Percentiles rank a stretch among this genome's conserved stretches.
phyloP scores from a whole-genome alignment of 2,329 filamentous ascomycete genomes.

The Neofusicoccum umdonicola region DNA sequence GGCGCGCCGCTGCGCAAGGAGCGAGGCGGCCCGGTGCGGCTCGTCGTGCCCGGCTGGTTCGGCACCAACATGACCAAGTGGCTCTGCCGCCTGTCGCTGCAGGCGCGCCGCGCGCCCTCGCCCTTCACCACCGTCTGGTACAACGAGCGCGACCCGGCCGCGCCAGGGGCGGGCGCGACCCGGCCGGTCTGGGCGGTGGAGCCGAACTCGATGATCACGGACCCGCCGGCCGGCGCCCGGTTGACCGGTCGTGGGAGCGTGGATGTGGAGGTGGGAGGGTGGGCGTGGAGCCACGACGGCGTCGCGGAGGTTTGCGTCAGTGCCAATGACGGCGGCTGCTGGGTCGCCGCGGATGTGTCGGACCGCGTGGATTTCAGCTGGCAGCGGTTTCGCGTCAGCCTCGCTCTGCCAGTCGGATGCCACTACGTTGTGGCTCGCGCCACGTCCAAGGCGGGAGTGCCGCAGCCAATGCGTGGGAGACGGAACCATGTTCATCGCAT shows the following conservation, averaged over 20 bases:
- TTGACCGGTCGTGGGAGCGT: background rate
- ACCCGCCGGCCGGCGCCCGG: slow-evolving; percentile 20
- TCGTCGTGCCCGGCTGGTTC: slow-evolving; percentile 34
- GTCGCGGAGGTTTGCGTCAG: slow-evolving; percentile 25
- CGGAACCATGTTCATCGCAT: slow-evolving; percentile 28
- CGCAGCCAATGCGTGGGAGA: slow-evolving; percentile 24
- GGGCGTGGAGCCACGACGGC: slow-evolving; percentile 28
- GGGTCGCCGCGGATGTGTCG: slow-evolving; percentile 10
- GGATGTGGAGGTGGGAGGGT: slow-evolving; percentile 22
- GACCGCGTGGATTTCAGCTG: slow-evolving; percentile 18
- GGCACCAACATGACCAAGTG: slow-evolving; percentile 35
- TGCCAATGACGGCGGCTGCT: slow-evolving; percentile 20
- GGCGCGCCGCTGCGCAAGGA: slow-evolving; percentile 23
- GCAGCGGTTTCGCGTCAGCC: slow-evolving; percentile 12
- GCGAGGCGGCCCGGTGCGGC: slow-evolving; percentile 30
- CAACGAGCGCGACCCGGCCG: slow-evolving; percentile 23
- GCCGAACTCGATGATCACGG: slow-evolving; percentile 29
- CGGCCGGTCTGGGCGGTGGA: slow-evolving; percentile 29
- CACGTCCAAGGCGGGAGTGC: slow-evolving; percentile 16
- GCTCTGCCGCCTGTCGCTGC: slow-evolving; percentile 27
- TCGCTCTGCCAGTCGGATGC: background rate
- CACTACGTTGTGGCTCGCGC: slow-evolving; percentile 19
- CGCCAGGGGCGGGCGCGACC: background rate
- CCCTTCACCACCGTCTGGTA: slow-evolving; percentile 31
- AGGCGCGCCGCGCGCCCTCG: slow-evolving; percentile 22